Percentiles rank a stretch among this genome's conserved stretches.
Conservation (phyloP, 2,329 filamentous ascomycete species). For the Fusarium avenaceum region DNA sequence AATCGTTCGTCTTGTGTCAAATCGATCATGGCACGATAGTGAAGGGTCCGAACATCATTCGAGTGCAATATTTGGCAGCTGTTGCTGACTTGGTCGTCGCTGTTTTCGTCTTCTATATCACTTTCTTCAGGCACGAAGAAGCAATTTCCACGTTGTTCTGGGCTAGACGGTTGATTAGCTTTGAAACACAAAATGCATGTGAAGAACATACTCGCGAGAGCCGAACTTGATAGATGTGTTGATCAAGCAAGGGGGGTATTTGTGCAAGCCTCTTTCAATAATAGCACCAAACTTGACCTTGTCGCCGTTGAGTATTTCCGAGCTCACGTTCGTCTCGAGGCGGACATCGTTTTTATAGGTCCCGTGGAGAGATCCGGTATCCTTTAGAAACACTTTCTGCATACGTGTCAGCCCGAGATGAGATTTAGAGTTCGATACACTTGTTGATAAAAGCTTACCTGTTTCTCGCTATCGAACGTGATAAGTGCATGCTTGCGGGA, state of each 20-base stretch:
- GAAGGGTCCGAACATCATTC: slow-evolving; percentile 50
- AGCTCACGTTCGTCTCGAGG: slow-evolving; percentile 13
- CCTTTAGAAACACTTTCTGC: slow-evolving; percentile 61
- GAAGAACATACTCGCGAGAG: slow-evolving; percentile 39
- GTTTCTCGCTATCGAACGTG: slow-evolving; percentile 57
- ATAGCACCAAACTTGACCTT: slow-evolving; percentile 54
- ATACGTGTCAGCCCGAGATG: slow-evolving; percentile 39
- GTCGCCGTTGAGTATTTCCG: slow-evolving; percentile 50
- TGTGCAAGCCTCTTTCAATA: slow-evolving; percentile 53
- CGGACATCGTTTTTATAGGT: slow-evolving; percentile 61
- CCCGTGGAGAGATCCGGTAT: slow-evolving; percentile 66
- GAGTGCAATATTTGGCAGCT: slow-evolving; percentile 47
- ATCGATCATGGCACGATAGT: slow-evolving; percentile 35
- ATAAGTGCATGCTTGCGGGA: slow-evolving; percentile 76
- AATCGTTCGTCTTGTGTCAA: slow-evolving; percentile 43
- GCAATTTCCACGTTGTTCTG: slow-evolving; percentile 47
- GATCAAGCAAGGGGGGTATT: slow-evolving; percentile 57
- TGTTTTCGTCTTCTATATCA: slow-evolving; percentile 51
- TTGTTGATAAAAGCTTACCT: slow-evolving; percentile 55
- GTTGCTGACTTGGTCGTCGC: slow-evolving; percentile 48
- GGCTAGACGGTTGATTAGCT: slow-evolving; percentile 46
- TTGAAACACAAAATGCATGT: not conserved
- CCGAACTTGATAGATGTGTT: slow-evolving; percentile 52
- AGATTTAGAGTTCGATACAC: not conserved
- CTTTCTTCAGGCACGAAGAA: slow-evolving; percentile 61